Evolutionary conservation across 805 yeast genomes (phyloP).

Genomic region (Candida takata): DNA sequence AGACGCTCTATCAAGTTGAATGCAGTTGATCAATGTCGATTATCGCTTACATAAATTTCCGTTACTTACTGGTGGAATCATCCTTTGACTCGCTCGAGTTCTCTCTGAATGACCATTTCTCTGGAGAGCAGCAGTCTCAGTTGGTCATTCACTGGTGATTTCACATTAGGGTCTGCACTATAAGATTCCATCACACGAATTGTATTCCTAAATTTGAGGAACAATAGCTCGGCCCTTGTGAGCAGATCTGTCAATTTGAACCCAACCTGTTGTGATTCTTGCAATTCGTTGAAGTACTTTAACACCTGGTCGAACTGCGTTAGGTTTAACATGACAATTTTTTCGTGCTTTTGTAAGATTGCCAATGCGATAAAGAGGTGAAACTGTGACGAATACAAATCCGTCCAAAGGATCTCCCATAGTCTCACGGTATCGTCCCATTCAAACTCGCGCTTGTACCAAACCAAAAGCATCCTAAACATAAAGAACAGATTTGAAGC

Average conservation of each 20-base stretch:
- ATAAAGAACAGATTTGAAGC: conserved; percentile 88
- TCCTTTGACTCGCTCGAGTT: conserved; percentile 23
- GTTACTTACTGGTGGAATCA: too few relatives aligned
- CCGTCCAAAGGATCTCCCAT: conserved; percentile 95
- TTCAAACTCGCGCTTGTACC: conserved; percentile 88
- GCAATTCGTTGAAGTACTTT: conserved; percentile 86
- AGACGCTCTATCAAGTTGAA: conserved; percentile 11
- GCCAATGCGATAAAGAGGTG: conserved; percentile 85
- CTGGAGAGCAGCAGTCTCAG: conserved; percentile 54
- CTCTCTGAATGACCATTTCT: conserved; percentile 59
- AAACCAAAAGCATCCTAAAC: conserved; percentile 89
- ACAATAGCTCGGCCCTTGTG: conserved; percentile 78
- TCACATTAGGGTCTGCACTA: conserved; percentile 9
- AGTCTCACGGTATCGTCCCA: conserved; percentile 69
- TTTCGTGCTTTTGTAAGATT: conserved; percentile 80
- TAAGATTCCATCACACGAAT: conserved; percentile 60
- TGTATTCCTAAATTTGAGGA: conserved; percentile 72
- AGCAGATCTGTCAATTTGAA: conserved; percentile 55
- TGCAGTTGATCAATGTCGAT: too few relatives aligned
- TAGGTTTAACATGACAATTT: conserved; percentile 67
- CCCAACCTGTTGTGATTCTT: conserved; percentile 52
- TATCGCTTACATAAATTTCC: too few relatives aligned
- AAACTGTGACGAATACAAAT: conserved; percentile 78
- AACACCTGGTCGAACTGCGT: conserved; percentile 83
- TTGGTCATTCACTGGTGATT: conserved; percentile 36